Percentiles rank a stretch among this genome's conserved stretches.
Conservation (phyloP, 2,329 filamentous ascomycete genomes). For the Immersiporthe knoxdaviesiana region DNA sequence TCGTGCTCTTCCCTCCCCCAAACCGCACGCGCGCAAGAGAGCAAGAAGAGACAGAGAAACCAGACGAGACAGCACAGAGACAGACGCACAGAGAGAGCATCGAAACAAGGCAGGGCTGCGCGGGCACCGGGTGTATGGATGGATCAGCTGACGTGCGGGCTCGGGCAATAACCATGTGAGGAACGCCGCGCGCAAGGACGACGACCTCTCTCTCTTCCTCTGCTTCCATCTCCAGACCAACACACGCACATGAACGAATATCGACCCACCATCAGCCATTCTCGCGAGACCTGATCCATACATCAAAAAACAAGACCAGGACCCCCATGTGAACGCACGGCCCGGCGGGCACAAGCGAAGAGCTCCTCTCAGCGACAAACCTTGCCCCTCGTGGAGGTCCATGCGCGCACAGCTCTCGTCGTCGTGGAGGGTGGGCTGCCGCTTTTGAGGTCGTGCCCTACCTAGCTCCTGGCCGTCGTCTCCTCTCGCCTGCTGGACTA, state of each 20-base stretch:
- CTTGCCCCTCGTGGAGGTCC: conserved; percentile 17
- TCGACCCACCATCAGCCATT: not conserved
- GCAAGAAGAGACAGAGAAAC: not conserved
- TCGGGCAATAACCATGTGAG: not conserved
- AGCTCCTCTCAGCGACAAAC: conserved; percentile 6
- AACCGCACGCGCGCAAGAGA: not conserved
- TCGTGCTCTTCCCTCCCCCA: not conserved
- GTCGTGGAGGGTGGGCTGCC: conserved; percentile 8
- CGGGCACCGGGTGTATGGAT: not conserved
- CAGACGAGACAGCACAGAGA: not conserved
- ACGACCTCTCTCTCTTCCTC: not conserved
- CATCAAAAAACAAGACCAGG: not conserved
- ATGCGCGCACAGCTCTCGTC: not conserved
- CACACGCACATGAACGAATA: not conserved
- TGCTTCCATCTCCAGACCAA: not conserved
- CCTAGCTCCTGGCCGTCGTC: conserved; percentile 11
- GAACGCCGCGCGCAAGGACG: not conserved
- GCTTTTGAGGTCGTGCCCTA: conserved; percentile 18
- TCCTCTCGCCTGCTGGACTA: conserved; percentile 16
- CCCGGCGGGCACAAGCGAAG: not conserved
- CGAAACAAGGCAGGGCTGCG: conserved; percentile 5
- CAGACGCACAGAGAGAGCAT: not conserved
- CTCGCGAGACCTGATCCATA: not conserved
- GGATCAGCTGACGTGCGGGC: conserved; percentile 13
- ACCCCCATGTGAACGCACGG: not conserved